These are phyloP conservation scores for Kokia cookei DNA, from an alignment of 441 rosid species.

Conservation along the genomic window DNA sequence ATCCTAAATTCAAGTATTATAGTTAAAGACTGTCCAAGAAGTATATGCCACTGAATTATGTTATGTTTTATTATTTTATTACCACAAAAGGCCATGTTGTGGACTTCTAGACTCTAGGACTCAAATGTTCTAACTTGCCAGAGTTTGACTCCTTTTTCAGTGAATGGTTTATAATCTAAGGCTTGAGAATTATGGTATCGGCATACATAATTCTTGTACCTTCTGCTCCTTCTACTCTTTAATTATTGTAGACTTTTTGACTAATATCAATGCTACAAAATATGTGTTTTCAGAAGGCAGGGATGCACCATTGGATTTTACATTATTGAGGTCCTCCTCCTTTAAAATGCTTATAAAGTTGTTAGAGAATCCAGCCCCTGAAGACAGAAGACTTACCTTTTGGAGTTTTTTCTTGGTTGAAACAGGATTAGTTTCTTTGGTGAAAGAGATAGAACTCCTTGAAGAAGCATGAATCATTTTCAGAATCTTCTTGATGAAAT, in stretches of 20 bases:
- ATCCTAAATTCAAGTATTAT: background rate
- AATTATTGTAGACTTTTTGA: background rate
- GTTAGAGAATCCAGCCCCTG: background rate
- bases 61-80: background rate
- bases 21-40: background rate
- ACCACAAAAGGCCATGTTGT: background rate
- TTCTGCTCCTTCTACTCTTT: background rate
- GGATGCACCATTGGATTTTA: background rate
- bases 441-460: constrained; percentile 17
- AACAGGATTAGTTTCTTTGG: constrained; percentile 23
- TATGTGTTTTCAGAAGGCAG: background rate
- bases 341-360: background rate
- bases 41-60: background rate
- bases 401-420: constrained; percentile 49
- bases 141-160: background rate
- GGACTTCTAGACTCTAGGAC: background rate
- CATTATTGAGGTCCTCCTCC: background rate
- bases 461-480: constrained; percentile 45
- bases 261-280: background rate
- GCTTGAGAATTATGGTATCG: background rate
- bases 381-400: constrained; percentile 40
- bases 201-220: background rate
- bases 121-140: background rate
- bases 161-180: background rate
- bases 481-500: constrained; percentile 53